These are phyloP conservation scores for Globisporangium paroecandrum DNA, from an alignment of 352 stramenopile species.

Conservation along the genomic window DNA sequence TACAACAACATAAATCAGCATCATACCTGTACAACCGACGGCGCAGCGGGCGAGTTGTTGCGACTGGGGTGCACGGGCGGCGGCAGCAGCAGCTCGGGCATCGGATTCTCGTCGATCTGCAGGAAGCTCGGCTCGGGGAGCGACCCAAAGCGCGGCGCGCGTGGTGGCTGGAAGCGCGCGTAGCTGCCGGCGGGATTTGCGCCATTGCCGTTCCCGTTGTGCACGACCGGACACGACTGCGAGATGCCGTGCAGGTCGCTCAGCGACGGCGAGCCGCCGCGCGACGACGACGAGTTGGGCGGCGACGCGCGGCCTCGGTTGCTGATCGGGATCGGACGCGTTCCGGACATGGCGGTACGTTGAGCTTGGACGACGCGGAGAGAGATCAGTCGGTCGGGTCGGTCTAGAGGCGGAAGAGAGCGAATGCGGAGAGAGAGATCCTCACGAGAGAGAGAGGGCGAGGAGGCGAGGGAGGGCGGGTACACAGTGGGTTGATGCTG, in stretches of 20 bases:
- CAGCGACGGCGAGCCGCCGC: slow-evolving; percentile 21
- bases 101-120: slow-evolving; percentile 33
- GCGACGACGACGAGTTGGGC: slow-evolving; percentile 14
- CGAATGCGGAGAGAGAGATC: background rate
- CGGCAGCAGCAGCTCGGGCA: slow-evolving; percentile 59
- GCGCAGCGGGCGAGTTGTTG: slow-evolving; percentile 26
- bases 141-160: slow-evolving; percentile 54
- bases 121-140: slow-evolving; percentile 62
- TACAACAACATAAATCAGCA: background rate
- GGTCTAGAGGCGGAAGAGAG: background rate
- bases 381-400: background rate
- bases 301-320: slow-evolving; percentile 14
- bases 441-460: background rate
- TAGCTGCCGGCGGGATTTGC: slow-evolving; percentile 15
- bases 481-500: too few species aligned
- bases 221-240: slow-evolving; percentile 63
- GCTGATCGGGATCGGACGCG: slow-evolving; percentile 20
- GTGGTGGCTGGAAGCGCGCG: slow-evolving; percentile 38
- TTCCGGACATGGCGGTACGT: slow-evolving; percentile 5
- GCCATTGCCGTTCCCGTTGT: slow-evolving; percentile 28
- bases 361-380: background rate
- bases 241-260: slow-evolving; percentile 30
- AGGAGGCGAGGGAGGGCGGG: background rate
- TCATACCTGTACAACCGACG: slow-evolving; percentile 51
- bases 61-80: slow-evolving; percentile 29